phyloP scores from a whole-genome alignment of 2,329 filamentous ascomycete genomes.

The Fusarium solani-melongenae region DNA sequence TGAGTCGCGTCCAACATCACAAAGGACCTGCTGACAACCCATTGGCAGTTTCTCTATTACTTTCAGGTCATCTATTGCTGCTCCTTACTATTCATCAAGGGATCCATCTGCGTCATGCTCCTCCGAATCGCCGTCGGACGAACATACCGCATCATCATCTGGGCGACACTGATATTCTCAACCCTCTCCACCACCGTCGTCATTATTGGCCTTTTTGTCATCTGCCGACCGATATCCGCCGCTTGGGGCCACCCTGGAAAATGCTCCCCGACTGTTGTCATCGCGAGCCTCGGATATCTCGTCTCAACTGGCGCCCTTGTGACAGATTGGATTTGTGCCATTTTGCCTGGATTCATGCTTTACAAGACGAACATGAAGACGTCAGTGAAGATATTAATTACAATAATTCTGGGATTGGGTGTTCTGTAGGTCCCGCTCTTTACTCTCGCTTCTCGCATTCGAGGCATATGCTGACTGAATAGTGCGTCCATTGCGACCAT shows the following conservation, averaged over 20 bases:
- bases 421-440: not conserved
- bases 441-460: rapidly evolving
- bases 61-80: slow-evolving; percentile 12
- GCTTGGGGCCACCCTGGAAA: not conserved
- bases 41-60: not conserved
- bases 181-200: slow-evolving; percentile 1
- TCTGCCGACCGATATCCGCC: slow-evolving; percentile 4
- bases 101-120: slow-evolving; percentile 10
- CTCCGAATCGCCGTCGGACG: slow-evolving; percentile 8
- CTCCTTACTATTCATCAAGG: slow-evolving; percentile 12
- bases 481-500: slow-evolving; percentile 30
- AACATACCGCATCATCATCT: slow-evolving; percentile 1
- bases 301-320: not conserved
- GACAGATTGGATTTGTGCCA: not conserved
- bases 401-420: not conserved
- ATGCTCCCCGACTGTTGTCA: not conserved
- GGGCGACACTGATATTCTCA: slow-evolving; percentile 2
- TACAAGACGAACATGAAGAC: not conserved
- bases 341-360: not conserved
- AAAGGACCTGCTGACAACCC: not conserved
- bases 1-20: not conserved
- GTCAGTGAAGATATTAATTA: not conserved
- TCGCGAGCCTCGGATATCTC: not conserved
- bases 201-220: slow-evolving; percentile 8
- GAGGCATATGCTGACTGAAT: not conserved